These are phyloP conservation scores for Collariella sp. DNA, from an alignment of 495 filamentous ascomycete species.

Conservation along the genomic window DNA sequence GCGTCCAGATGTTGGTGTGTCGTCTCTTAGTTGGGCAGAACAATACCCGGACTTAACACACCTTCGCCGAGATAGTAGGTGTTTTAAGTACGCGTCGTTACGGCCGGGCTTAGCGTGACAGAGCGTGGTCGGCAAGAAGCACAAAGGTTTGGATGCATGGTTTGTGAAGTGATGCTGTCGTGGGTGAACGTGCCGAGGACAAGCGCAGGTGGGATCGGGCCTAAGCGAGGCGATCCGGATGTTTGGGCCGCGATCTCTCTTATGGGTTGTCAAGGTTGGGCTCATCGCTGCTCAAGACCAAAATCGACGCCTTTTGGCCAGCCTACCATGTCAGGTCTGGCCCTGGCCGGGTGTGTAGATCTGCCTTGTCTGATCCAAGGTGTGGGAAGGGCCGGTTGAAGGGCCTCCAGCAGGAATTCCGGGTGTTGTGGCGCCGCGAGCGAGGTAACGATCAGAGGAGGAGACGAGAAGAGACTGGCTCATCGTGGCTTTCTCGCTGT, in stretches of 20 bases:
- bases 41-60: no score
- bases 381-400: background rate
- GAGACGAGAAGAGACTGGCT: slow-evolving; percentile 5
- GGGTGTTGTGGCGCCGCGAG: background rate
- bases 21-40: no score
- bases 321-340: background rate
- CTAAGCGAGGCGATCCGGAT: background rate
- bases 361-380: background rate
- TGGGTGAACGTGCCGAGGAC: background rate
- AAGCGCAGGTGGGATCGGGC: background rate
- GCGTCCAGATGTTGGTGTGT: no score
- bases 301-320: no score
- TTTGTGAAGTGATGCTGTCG: no score
- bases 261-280: background rate
- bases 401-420: background rate
- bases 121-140: no score
- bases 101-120: no score
- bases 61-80: no score
- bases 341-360: background rate
- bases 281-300: no score
- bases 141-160: no score
- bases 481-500: slow-evolving; percentile 22
- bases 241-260: background rate
- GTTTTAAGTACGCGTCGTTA: no score
- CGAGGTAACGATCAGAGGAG: background rate